Conservation (phyloP, 208 protist species). For the Paratrypanosoma confusum region DNA sequence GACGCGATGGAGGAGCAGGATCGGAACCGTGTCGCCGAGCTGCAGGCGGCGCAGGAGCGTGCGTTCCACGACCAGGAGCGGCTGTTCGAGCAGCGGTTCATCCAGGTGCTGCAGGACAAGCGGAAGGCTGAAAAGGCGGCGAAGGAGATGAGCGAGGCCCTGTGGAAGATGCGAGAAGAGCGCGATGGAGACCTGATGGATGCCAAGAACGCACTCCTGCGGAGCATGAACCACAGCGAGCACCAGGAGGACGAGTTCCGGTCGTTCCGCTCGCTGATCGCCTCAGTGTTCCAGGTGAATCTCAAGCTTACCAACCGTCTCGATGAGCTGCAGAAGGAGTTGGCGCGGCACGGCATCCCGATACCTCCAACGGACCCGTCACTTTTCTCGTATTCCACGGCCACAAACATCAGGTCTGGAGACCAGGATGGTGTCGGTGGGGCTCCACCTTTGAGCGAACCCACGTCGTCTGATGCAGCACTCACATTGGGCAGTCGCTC, state of each 20-base stretch:
- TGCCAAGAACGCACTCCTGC: constrained; percentile 44
- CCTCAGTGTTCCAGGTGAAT: constrained; percentile 65
- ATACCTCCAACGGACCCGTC: constrained; percentile 23
- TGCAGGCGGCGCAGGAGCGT: constrained; percentile 22
- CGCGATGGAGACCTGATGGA: constrained; percentile 46
- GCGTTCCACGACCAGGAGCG: constrained; percentile 35
- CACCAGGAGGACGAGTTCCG: constrained; percentile 58
- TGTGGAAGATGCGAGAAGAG: constrained; percentile 33
- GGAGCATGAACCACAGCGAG: constrained; percentile 47
- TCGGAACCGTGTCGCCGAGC: constrained; percentile 15
- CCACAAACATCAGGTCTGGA: no score
- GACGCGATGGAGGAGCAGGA: constrained; percentile 5
- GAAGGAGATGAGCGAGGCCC: constrained; percentile 24
- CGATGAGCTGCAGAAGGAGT: constrained; percentile 34
- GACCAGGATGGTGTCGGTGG: no score
- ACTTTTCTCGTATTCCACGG: no score
- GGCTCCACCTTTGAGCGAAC: no score
- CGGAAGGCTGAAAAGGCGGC: constrained; percentile 16
- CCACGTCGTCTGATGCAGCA: no score
- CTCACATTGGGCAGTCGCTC: no score
- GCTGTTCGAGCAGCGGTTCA: constrained; percentile 60
- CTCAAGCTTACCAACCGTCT: constrained; percentile 47
- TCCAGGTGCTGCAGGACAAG: constrained; percentile 35
- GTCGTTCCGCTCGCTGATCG: constrained; percentile 53
- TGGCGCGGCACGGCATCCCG: constrained; percentile 41